These are phyloP conservation scores for Penstemon davidsonii DNA, from an alignment of 257 asterid species.

Conservation along the genomic window DNA sequence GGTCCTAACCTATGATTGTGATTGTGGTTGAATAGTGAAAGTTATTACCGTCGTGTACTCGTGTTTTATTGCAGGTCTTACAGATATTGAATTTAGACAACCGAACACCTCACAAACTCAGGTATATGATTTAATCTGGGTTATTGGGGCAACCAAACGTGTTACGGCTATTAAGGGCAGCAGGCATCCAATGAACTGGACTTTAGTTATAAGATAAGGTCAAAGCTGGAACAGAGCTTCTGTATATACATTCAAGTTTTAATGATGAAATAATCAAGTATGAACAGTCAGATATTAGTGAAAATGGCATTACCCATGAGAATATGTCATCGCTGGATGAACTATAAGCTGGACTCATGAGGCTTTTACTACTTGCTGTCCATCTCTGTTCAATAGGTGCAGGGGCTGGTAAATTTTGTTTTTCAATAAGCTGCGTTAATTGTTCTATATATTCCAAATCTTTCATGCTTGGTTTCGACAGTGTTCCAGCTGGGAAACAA, in stretches of 20 bases:
- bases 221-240: neutral
- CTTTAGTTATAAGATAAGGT: neutral
- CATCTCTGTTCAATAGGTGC: slow-evolving; percentile 99
- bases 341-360: slow-evolving; percentile 96
- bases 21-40: too few relatives aligned
- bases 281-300: slow-evolving; percentile 16
- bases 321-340: slow-evolving; percentile 69
- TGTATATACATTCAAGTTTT: neutral
- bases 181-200: neutral
- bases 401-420: slow-evolving; percentile 85
- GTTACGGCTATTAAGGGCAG: neutral
- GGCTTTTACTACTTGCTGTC: slow-evolving; percentile 84
- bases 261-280: slow-evolving; percentile 7
- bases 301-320: slow-evolving; percentile 65
- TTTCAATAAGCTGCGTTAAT: slow-evolving; percentile 63
- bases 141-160: too few relatives aligned
- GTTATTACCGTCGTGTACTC: too few relatives aligned
- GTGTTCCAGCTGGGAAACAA: slow-evolving; percentile 92
- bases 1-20: too few relatives aligned
- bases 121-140: too few relatives aligned
- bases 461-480: slow-evolving; percentile 80
- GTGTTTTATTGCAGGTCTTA: too few relatives aligned
- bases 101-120: too few relatives aligned
- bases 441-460: slow-evolving; percentile 85
- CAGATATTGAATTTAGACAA: too few relatives aligned